Percentiles rank a stretch among this genome's conserved stretches.
phyloP scores from a whole-genome alignment of 371 early-diverging fungal genomes.

The Mucor saturninus region DNA sequence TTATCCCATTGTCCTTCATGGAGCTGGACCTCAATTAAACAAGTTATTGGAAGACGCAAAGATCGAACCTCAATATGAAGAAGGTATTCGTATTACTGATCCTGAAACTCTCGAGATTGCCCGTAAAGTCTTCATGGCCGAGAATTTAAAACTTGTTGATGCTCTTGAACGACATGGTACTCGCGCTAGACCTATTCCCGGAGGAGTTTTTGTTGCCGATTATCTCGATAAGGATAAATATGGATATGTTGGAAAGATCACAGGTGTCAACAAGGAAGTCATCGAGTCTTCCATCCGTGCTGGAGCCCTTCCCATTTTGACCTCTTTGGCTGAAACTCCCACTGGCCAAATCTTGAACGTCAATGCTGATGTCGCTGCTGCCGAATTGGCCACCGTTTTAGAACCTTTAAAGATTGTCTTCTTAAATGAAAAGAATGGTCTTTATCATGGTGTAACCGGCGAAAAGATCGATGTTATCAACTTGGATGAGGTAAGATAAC shows the following conservation, averaged over 20 bases:
- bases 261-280: constrained; percentile 85
- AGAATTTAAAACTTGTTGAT: constrained; percentile 95
- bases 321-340: constrained; percentile 94
- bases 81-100: constrained; percentile 97
- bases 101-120: constrained; percentile 90
- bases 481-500: constrained; percentile 83
- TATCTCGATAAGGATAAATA: constrained; percentile 93
- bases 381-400: constrained; percentile 92
- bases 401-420: constrained; percentile 97
- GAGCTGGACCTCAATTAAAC: constrained; percentile 97
- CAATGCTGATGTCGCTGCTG: constrained; percentile 97
- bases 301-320: constrained; percentile 94
- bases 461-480: constrained; percentile 94
- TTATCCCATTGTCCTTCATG: constrained; percentile 97
- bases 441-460: constrained; percentile 90
- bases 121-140: constrained; percentile 87
- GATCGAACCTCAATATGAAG: constrained; percentile 90
- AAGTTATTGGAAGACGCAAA: constrained; percentile 82
- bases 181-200: constrained; percentile 90
- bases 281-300: constrained; percentile 91
- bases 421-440: constrained; percentile 94
- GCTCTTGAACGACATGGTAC: constrained; percentile 94
- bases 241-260: constrained; percentile 91
- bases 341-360: constrained; percentile 96
- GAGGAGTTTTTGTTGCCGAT: constrained; percentile 94